Conservation (phyloP, 2,329 filamentous ascomycete species). For the Fusarium pseudonygamai region DNA sequence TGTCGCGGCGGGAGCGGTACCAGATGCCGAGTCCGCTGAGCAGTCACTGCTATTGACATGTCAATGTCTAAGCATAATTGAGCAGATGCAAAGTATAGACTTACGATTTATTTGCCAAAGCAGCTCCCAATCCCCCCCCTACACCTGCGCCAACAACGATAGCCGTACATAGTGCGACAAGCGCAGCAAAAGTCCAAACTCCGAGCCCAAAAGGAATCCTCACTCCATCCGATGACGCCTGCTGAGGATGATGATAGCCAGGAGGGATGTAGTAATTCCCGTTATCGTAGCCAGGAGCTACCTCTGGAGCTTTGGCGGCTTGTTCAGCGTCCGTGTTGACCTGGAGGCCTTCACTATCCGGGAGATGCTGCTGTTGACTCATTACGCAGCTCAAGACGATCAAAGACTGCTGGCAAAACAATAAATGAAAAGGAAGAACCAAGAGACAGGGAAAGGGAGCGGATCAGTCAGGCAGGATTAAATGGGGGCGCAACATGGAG, state of each 20-base stretch:
- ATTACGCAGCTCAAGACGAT: background rate
- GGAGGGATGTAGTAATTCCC: constrained; percentile 19
- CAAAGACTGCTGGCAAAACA: background rate
- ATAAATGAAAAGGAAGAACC: background rate
- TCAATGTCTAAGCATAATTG: background rate
- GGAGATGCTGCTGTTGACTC: constrained; percentile 11
- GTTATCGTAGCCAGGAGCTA: background rate
- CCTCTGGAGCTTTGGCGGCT: constrained; percentile 26
- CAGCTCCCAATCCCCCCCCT: constrained; percentile 29
- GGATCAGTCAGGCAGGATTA: background rate
- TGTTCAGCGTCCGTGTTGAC: constrained; percentile 16
- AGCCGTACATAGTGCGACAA: constrained; percentile 23
- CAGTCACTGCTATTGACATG: background rate
- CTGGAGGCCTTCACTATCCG: constrained; percentile 31
- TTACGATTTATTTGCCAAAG: constrained; percentile 28
- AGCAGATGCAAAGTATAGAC: fast-evolving
- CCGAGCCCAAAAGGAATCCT: constrained; percentile 29
- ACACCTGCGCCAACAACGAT: constrained; percentile 30
- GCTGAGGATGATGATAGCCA: constrained; percentile 2
- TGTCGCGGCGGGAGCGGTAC: constrained; percentile 11
- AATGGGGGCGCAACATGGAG: background rate
- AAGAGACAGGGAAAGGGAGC: background rate
- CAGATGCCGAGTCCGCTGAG: background rate
- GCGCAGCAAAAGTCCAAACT: constrained; percentile 26
- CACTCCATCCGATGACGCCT: background rate